Percentiles rank a stretch among this genome's conserved stretches.
Evolutionary conservation across 352 stramenopile genomes (phyloP).

Genomic region (Pelagophyceae sp.): DNA sequence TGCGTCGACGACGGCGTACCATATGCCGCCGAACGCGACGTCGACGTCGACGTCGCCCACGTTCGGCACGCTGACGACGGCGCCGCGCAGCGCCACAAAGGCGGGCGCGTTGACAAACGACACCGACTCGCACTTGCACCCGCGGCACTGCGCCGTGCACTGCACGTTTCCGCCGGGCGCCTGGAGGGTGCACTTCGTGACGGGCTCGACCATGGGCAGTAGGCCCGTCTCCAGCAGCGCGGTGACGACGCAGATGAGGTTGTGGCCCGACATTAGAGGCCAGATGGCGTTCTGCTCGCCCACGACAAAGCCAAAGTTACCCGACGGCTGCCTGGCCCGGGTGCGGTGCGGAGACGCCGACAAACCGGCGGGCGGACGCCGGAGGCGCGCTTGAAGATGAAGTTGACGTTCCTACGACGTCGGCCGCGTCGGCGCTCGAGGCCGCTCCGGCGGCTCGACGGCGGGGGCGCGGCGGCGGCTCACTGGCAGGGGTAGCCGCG

Average conservation of each 20-base stretch:
- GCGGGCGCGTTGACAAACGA: constrained; percentile 22
- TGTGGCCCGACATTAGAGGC: constrained; percentile 32
- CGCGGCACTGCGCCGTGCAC: not conserved
- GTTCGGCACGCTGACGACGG: constrained; percentile 9
- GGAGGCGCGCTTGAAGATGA: constrained; percentile 18
- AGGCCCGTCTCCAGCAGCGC: constrained; percentile 25
- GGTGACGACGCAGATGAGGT: constrained; percentile 31
- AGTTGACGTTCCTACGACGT: constrained; percentile 35
- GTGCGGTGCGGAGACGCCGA: not conserved
- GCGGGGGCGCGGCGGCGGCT: too few species aligned
- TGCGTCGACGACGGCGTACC: constrained; percentile 30
- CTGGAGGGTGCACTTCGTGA: constrained; percentile 27
- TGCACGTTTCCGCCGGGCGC: constrained; percentile 17
- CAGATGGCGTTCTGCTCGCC: constrained; percentile 27
- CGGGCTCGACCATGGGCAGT: constrained; percentile 18
- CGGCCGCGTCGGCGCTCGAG: too few species aligned
- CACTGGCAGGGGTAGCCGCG: constrained; percentile 36
- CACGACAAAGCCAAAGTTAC: constrained; percentile 20
- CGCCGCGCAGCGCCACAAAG: constrained; percentile 20
- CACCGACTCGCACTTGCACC: not conserved
- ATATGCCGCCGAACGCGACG: constrained; percentile 31
- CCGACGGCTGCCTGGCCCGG: not conserved
- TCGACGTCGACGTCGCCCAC: constrained; percentile 12
- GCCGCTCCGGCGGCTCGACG: too few species aligned
- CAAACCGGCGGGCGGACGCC: not conserved